These are phyloP conservation scores for Fusarium beomiforme DNA, from an alignment of 2,329 filamentous ascomycete species.

Conservation along the genomic window DNA sequence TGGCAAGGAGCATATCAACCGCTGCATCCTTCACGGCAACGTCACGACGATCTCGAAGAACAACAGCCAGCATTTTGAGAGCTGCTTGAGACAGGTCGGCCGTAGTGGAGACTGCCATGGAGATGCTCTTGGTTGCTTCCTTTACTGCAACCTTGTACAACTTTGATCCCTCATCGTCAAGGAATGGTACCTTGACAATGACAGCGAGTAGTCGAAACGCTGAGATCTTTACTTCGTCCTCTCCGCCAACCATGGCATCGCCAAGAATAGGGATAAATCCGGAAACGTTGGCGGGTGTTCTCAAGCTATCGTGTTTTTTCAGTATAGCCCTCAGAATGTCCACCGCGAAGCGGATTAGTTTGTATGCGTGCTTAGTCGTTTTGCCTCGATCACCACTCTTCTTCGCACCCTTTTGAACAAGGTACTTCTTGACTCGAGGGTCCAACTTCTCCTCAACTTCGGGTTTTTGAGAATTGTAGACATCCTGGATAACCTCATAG, in stretches of 20 bases:
- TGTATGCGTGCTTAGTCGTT: conserved; percentile 84
- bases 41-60: conserved; percentile 82
- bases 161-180: conserved; percentile 72
- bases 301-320: conserved; percentile 83
- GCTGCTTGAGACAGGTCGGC: conserved; percentile 88
- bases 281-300: conserved; percentile 80
- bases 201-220: conserved; percentile 86
- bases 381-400: conserved; percentile 76
- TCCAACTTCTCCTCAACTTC: conserved; percentile 65
- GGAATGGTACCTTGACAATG: conserved; percentile 84
- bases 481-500: conserved; percentile 91
- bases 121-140: conserved; percentile 85
- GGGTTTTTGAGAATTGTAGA: conserved; percentile 73
- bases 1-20: conserved; percentile 82
- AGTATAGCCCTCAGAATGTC: conserved; percentile 88
- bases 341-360: conserved; percentile 86
- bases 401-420: conserved; percentile 82
- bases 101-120: conserved; percentile 78
- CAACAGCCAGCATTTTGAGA: conserved; percentile 85
- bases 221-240: conserved; percentile 93
- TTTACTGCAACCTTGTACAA: conserved; percentile 81
- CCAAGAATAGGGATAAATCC: conserved; percentile 91
- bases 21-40: conserved; percentile 82
- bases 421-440: conserved; percentile 74
- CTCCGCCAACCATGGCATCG: conserved; percentile 82